phyloP scores from a whole-genome alignment of 192 early-diverging fungal genomes.

The Coemansia nantahalensis region DNA sequence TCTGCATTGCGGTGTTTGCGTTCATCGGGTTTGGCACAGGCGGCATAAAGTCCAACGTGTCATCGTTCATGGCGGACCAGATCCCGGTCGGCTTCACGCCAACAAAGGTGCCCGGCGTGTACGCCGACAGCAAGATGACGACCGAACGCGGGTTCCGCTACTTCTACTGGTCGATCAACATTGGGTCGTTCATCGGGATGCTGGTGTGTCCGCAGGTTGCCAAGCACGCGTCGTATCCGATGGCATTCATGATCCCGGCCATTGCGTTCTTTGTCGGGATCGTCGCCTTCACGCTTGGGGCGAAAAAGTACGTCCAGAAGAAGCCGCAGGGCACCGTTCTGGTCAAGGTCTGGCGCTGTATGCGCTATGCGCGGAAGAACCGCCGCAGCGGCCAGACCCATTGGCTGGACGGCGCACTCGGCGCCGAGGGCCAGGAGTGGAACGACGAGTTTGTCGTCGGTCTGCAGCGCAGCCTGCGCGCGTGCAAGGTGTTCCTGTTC shows the following conservation, averaged over 20 bases:
- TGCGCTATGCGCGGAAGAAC: constrained; percentile 32
- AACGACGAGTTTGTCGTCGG: constrained; percentile 66
- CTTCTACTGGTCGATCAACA: too few species aligned
- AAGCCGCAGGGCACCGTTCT: constrained; percentile 64
- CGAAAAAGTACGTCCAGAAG: constrained; percentile 53
- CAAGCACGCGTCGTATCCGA: too few species aligned
- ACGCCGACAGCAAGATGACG: too few species aligned
- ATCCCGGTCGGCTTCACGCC: too few species aligned
- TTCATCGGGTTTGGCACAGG: constrained; percentile 70
- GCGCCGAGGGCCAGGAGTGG: constrained; percentile 55
- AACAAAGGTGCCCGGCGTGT: too few species aligned
- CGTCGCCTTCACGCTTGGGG: constrained; percentile 56
- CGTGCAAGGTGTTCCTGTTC: constrained; percentile 63
- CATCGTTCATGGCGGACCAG: too few species aligned
- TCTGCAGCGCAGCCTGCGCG: constrained; percentile 54
- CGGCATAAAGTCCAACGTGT: too few species aligned
- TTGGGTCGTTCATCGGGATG: too few species aligned
- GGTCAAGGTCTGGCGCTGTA: constrained; percentile 47
- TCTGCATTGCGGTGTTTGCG: constrained; percentile 62
- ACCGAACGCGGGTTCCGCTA: too few species aligned
- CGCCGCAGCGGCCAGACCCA: constrained; percentile 9
- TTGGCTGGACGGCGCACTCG: constrained; percentile 46
- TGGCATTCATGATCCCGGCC: too few species aligned
- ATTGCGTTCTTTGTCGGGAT: too few species aligned
- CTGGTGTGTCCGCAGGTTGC: too few species aligned